Evolutionary conservation across 2,329 filamentous ascomycete species (phyloP).

Genomic region (Lasiodiplodia gonubiensis): DNA sequence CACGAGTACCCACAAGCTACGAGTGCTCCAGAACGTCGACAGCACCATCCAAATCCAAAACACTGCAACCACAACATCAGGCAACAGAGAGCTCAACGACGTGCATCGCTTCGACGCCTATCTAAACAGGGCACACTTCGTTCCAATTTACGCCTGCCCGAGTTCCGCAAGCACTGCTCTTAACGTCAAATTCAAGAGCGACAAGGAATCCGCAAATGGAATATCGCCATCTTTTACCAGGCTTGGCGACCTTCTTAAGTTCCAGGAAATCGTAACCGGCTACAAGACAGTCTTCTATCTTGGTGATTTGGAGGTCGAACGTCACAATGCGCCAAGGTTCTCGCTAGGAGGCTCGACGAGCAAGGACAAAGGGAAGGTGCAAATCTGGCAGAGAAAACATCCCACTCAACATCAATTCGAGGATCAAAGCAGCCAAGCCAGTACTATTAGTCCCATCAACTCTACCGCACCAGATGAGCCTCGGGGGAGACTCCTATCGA

Average conservation of each 20-base stretch:
- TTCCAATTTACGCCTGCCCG: slow-evolving; percentile 11
- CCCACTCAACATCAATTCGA: not conserved
- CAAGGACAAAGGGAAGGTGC: slow-evolving; percentile 29
- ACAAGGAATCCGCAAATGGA: slow-evolving; percentile 27
- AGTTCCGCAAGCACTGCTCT: slow-evolving; percentile 5
- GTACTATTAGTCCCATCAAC: not conserved
- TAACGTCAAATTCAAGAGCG: slow-evolving; percentile 14
- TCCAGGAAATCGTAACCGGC: slow-evolving; percentile 9
- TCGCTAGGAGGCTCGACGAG: not conserved
- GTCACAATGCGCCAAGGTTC: slow-evolving; percentile 26
- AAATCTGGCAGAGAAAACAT: slow-evolving; percentile 30
- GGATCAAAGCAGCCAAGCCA: not conserved
- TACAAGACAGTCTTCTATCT: slow-evolving; percentile 19
- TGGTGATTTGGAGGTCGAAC: slow-evolving; percentile 24
- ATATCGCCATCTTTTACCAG: slow-evolving; percentile 30
- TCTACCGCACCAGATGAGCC: not conserved
- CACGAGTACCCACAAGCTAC: slow-evolving; percentile 8
- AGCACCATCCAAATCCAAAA: slow-evolving; percentile 19
- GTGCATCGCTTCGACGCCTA: slow-evolving; percentile 21
- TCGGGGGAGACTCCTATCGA: slow-evolving; percentile 5
- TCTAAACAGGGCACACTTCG: slow-evolving; percentile 8
- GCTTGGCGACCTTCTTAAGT: slow-evolving; percentile 16
- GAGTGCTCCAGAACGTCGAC: slow-evolving; percentile 22
- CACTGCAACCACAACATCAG: not conserved
- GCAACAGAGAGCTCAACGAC: slow-evolving; percentile 18